Percentiles rank a stretch among this genome's conserved stretches.
Conservation (phyloP, 805 yeast species). For the Alloascoidea hylecoeti region DNA sequence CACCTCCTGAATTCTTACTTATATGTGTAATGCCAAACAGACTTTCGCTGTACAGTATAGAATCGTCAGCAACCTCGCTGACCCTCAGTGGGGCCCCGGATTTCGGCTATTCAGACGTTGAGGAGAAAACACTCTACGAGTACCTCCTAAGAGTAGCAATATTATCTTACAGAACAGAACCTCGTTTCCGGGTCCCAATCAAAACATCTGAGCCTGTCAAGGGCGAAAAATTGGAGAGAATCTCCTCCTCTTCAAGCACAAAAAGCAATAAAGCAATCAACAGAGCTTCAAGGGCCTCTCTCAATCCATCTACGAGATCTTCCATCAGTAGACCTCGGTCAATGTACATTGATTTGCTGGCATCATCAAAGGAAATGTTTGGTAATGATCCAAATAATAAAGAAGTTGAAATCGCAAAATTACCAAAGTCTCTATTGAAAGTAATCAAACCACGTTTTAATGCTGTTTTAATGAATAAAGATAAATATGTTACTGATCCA, state of each 20-base stretch:
- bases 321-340: conserved; percentile 5
- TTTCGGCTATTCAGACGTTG: conserved; percentile 3
- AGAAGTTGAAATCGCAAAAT: conserved; percentile 11
- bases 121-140: conserved; percentile 25
- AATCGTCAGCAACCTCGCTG: conserved; percentile 2
- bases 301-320: conserved; percentile 2
- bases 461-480: conserved; percentile 30
- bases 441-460: conserved; percentile 22
- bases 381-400: not conserved
- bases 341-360: not conserved
- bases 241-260: not conserved
- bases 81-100: not conserved
- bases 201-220: conserved; percentile 4
- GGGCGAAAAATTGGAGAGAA: not conserved
- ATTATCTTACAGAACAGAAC: conserved; percentile 49
- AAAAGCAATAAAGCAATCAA: no score
- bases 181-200: conserved; percentile 34
- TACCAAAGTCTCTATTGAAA: conserved; percentile 21
- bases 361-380: not conserved
- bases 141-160: conserved; percentile 39
- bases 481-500: conserved; percentile 23
- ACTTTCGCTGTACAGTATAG: conserved; percentile 1
- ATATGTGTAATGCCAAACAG: no score
- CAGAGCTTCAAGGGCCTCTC: no score
- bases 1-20: no score